Evolutionary conservation across 129 eudicot genomes (phyloP), one percentile per base, ranked within the genome.

Genomic region (Escallonia rubra): DNA sequence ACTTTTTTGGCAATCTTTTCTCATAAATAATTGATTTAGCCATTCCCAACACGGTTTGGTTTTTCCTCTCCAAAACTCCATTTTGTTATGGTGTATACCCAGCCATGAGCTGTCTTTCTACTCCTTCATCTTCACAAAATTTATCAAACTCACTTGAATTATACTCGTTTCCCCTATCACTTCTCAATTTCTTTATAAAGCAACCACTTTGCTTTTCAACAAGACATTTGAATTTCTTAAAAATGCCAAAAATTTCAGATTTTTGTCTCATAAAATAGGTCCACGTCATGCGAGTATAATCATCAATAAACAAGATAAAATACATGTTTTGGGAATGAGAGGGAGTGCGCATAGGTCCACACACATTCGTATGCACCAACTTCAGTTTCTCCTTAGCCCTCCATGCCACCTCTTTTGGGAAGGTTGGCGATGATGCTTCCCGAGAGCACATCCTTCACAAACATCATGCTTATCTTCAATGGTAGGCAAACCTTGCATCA

Each of bases 261-360:
- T 74, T 74, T 58, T 60, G 9, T 1, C 49, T 39, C 3, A 74
- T 3, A 14, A 73, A 60, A 45, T 45, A 66, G 39, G 58, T 3
- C 78, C 78, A 74, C 67, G 64, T 65, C 65, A 65, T 59, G 3
- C 78, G 23, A 1, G 50, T 73, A 45, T 7, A 65, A 40, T 73
- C 71, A 65, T 73, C 78, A 56, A 73, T 44, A 12, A 73, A 65
- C 10, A 73, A 41, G 1, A 73, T 39, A 16, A 64, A 73, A 15
- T 73, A 73, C 44, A 42, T 56, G 3, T 73, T 73, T 1, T 67
- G 11, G 0, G 23, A 16, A 51, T 51, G 56, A 51, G n/a, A n/a
- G n/a, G n/a, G n/a, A n/a, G n/a, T n/a, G n/a, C n/a, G n/a, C n/a
- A n/a, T n/a, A n/a, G n/a, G n/a, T n/a, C n/a, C n/a, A n/a, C n/a